A percentile compares a stretch with the other conserved stretches of the same genome.
phyloP scores from a whole-genome alignment of 179 eudicot genomes.

The Monotropa hypopitys region DNA sequence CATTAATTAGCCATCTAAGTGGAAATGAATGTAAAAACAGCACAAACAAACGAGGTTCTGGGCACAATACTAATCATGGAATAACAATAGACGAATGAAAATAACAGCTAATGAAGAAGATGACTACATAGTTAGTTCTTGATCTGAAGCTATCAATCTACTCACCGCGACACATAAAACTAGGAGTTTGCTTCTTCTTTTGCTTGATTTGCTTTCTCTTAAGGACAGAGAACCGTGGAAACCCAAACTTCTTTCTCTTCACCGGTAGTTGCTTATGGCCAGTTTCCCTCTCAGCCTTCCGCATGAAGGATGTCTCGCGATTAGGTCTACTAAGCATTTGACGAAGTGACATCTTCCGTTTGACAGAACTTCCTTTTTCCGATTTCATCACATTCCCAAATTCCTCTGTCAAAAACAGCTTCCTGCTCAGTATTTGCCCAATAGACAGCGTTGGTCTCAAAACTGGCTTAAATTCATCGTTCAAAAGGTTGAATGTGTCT shows the following conservation, averaged over 20 bases:
- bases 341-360: conserved; percentile 54
- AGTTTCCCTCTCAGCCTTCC: conserved; percentile 35
- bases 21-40: background rate
- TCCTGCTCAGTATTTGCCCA: conserved; percentile 85
- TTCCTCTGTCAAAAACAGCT: conserved; percentile 69
- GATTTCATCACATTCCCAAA: conserved; percentile 27
- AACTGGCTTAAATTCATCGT: conserved; percentile 29
- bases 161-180: conserved; percentile 15
- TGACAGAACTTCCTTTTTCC: conserved; percentile 19
- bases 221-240: conserved; percentile 53
- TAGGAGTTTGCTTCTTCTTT: conserved; percentile 45
- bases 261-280: conserved; percentile 25
- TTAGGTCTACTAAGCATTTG: conserved; percentile 74
- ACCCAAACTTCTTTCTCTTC: conserved; percentile 81
- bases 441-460: conserved; percentile 66
- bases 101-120: conserved; percentile 4
- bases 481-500: conserved; percentile 27
- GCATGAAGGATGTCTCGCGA: conserved; percentile 19
- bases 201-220: conserved; percentile 59
- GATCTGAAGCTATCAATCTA: conserved; percentile 9
- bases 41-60: background rate
- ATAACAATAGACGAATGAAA: background rate
- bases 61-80: background rate
- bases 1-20: no score
- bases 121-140: background rate